Conservation (phyloP, 306 rosid genomes). For the Rubus idaeus region DNA sequence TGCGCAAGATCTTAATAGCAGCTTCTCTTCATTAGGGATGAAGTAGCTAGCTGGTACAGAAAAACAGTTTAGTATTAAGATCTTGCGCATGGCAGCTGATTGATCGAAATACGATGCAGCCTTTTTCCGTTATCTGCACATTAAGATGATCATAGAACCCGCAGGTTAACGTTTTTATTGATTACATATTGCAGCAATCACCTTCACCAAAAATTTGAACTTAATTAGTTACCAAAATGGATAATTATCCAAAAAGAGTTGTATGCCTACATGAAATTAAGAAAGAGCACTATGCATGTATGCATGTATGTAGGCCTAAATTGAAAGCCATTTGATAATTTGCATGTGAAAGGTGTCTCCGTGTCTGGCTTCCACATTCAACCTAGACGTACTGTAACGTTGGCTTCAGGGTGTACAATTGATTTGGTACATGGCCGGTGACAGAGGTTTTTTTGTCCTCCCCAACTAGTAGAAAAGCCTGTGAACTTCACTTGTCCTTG, state of each 20-base stretch:
- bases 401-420: not conserved
- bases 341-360: not conserved
- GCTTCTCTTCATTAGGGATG: not conserved
- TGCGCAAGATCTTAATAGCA: not conserved
- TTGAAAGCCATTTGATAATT: not conserved
- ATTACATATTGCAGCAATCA: too few relatives aligned
- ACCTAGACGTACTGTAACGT: not conserved
- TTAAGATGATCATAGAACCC: too few relatives aligned
- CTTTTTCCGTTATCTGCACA: too few relatives aligned
- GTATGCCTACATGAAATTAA: too few relatives aligned
- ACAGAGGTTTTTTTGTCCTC: constrained; percentile 4
- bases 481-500: constrained; percentile 11
- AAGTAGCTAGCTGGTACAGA: too few relatives aligned
- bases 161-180: too few relatives aligned
- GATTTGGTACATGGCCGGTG: not conserved
- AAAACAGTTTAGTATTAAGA: too few relatives aligned
- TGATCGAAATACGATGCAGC: too few relatives aligned
- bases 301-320: not conserved
- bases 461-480: constrained; percentile 1
- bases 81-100: too few relatives aligned
- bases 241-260: too few relatives aligned
- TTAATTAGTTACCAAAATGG: too few relatives aligned
- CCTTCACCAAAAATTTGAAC: too few relatives aligned
- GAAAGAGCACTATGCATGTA: not conserved
- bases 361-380: not conserved